These are phyloP conservation scores for Endocladia muricata DNA, from an alignment of 31 red algal species.

Conservation along the genomic window DNA sequence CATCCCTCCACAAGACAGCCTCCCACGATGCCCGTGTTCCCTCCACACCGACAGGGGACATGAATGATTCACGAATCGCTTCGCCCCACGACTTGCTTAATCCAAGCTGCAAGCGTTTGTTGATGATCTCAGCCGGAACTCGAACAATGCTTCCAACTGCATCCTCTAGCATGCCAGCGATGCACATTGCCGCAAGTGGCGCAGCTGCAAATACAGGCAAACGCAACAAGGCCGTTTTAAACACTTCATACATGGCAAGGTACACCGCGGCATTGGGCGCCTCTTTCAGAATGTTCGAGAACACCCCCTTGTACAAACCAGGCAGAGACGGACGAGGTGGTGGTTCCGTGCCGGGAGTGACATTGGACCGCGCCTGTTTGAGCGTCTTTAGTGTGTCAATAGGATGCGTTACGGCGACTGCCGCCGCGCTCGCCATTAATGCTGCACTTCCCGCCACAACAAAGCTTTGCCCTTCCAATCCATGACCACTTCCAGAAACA, in stretches of 20 bases:
- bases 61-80: conserved; percentile 35
- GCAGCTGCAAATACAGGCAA: conserved; percentile 7
- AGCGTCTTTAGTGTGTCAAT: conserved; percentile 73
- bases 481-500: too few relatives aligned
- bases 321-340: neutral
- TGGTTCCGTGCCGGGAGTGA: neutral
- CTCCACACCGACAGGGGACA: conserved; percentile 1
- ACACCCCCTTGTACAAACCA: conserved; percentile 43
- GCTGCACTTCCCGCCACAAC: conserved; percentile 32
- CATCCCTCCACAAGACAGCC: conserved; percentile 51
- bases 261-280: conserved; percentile 77
- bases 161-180: conserved; percentile 67
- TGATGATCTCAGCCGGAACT: conserved; percentile 64
- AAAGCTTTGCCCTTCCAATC: conserved; percentile 10
- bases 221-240: conserved; percentile 38
- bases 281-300: conserved; percentile 58
- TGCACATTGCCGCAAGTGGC: conserved; percentile 31
- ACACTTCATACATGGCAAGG: conserved; percentile 45
- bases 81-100: conserved; percentile 16
- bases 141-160: conserved; percentile 56
- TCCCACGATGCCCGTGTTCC: conserved; percentile 27
- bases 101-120: conserved; percentile 59
- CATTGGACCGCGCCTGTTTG: conserved; percentile 5
- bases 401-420: conserved; percentile 45
- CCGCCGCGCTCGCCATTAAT: conserved; percentile 33